phyloP scores from a whole-genome alignment of 495 filamentous ascomycete genomes.

The Xylona heveae region DNA sequence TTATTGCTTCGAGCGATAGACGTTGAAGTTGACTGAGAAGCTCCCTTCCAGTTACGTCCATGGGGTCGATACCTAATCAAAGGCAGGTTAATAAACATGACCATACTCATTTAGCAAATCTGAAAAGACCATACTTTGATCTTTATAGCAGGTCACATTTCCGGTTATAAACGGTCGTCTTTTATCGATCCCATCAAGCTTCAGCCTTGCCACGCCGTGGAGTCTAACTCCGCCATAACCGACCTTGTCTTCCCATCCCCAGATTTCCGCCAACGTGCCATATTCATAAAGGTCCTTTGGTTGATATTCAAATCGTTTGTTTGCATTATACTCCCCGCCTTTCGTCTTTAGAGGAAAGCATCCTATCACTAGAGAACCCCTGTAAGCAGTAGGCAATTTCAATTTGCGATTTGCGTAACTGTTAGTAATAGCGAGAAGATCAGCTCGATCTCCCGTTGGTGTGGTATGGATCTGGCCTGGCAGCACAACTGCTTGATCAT shows the following conservation, averaged over 20 bases:
- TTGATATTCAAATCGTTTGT: constrained; percentile 38
- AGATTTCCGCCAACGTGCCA: constrained; percentile 63
- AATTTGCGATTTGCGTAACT: constrained; percentile 49
- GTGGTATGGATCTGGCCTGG: constrained; percentile 63
- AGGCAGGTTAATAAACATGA: constrained; percentile 3
- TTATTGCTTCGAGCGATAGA: constrained; percentile 61
- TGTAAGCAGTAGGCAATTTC: constrained; percentile 37
- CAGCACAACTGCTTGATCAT: too few species aligned
- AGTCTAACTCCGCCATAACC: constrained; percentile 66
- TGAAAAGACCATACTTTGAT: constrained; percentile 23
- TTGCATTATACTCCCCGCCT: constrained; percentile 30
- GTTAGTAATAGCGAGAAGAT: constrained; percentile 59
- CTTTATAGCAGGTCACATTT: constrained; percentile 40
- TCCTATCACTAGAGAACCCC: constrained; percentile 46
- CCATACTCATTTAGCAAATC: background rate
- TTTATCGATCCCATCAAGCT: constrained; percentile 48
- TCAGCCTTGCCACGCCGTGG: constrained; percentile 61
- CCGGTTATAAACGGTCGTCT: constrained; percentile 77
- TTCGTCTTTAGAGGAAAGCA: constrained; percentile 52
- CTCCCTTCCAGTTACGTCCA: constrained; percentile 35
- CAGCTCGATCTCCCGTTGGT: constrained; percentile 53
- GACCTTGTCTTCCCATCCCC: constrained; percentile 61
- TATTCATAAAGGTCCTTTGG: constrained; percentile 55
- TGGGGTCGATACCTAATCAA: constrained; percentile 15
- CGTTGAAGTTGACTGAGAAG: constrained; percentile 64